These are phyloP conservation scores for Murraya paniculata DNA, from an alignment of 345 rosid species.

Conservation along the genomic window DNA sequence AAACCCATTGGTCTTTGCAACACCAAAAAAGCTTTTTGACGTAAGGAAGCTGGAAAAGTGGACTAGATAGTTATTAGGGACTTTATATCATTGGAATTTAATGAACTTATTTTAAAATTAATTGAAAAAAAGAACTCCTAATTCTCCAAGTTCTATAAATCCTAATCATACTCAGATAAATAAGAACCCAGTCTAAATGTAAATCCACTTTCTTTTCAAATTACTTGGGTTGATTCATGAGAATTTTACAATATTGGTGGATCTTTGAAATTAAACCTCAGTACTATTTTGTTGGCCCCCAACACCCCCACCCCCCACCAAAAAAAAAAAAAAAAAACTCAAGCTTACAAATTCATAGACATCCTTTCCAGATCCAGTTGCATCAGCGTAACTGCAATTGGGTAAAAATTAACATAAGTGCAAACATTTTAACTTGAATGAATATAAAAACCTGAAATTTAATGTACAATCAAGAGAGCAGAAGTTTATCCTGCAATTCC, in stretches of 20 bases:
- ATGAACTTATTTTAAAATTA: no score
- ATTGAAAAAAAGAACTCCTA: neutral
- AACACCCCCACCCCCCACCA: no score
- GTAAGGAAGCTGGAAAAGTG: neutral
- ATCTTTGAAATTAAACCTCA: no score
- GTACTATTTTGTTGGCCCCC: no score
- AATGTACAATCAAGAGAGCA: slow-evolving; percentile 7
- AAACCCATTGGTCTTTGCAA: neutral
- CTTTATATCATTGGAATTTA: neutral
- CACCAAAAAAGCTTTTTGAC: neutral
- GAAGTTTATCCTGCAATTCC: neutral
- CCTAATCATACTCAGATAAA: neutral
- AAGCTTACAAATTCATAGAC: slow-evolving; percentile 71
- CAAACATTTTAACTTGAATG: neutral
- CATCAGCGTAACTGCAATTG: slow-evolving; percentile 58
- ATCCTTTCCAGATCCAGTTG: slow-evolving; percentile 72
- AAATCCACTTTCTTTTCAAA: no score
- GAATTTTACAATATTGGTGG: no score
- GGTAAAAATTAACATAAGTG: slow-evolving; percentile 11
- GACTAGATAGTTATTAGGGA: neutral
- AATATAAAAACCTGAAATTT: neutral
- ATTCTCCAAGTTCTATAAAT: neutral
- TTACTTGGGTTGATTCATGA: no score
- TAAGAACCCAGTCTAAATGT: neutral
- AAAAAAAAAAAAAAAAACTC: neutral